phyloP scores from a whole-genome alignment of 495 filamentous ascomycete genomes.

The Tetracladium marchalianum region DNA sequence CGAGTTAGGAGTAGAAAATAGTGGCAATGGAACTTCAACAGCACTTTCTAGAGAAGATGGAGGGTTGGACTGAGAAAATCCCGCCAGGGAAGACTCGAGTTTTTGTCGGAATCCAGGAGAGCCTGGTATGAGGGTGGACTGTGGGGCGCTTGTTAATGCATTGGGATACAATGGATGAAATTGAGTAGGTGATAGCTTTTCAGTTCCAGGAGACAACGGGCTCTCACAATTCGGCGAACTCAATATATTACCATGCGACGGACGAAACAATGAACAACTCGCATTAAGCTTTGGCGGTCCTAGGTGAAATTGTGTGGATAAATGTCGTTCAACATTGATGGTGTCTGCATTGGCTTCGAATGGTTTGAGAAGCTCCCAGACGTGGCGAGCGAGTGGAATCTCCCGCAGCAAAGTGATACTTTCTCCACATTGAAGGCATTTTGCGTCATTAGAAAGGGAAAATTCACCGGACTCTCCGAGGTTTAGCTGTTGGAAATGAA shows the following conservation, averaged over 20 bases:
- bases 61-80: too few relatives aligned
- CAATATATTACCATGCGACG: conserved; percentile 5
- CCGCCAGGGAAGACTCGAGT: too few relatives aligned
- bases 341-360: conserved; percentile 25
- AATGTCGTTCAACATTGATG: conserved; percentile 26
- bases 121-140: too few relatives aligned
- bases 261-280: conserved; percentile 9
- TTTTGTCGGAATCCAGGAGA: conserved; percentile 6
- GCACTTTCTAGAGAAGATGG: too few relatives aligned
- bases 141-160: conserved; percentile 3
- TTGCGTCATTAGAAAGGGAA: conserved; percentile 18
- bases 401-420: conserved; percentile 23
- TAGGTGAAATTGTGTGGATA: conserved; percentile 24
- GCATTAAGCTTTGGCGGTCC: conserved; percentile 19
- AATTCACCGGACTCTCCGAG: conserved; percentile 5
- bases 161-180: not conserved
- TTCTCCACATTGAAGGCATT: conserved; percentile 21
- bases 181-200: not conserved
- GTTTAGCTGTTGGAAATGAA: conserved; percentile 11
- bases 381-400: conserved; percentile 18
- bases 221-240: not conserved
- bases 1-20: too few relatives aligned
- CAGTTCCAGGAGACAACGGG: not conserved
- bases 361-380: conserved; percentile 24
- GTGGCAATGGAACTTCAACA: too few relatives aligned